Conservation (phyloP, 768 basidiomycete species). For the Mycena maculata region DNA sequence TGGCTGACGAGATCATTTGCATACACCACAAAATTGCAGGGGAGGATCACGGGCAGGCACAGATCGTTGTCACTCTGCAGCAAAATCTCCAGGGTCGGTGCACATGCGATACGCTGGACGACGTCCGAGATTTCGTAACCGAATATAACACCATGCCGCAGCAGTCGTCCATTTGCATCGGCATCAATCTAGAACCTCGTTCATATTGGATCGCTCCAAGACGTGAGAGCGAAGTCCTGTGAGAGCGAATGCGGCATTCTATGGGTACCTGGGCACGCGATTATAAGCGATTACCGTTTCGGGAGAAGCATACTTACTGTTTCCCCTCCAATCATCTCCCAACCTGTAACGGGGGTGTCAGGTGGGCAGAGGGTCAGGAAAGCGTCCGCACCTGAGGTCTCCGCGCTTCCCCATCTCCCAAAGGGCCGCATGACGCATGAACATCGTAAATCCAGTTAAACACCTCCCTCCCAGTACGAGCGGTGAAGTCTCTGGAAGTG, state of each 20-base stretch:
- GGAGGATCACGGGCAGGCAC: constrained; percentile 15
- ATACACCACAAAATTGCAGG: constrained; percentile 9
- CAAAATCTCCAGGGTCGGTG: constrained; percentile 2
- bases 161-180: neutral
- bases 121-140: neutral
- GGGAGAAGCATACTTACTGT: no score
- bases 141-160: neutral
- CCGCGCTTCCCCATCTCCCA: neutral
- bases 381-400: neutral
- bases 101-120: constrained; percentile 5
- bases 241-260: constrained; percentile 1
- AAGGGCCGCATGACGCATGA: constrained; percentile 12
- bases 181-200: constrained; percentile 2
- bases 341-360: neutral
- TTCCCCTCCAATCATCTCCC: neutral
- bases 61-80: constrained; percentile 9
- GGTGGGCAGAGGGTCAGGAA: neutral
- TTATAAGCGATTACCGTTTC: neutral
- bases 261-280: neutral
- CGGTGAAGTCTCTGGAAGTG: neutral
- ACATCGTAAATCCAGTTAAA: constrained; percentile 1
- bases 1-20: constrained; percentile 15
- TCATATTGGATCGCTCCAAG: neutral
- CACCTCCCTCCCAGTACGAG: neutral
- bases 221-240: neutral